Evolutionary conservation across 208 protist species (phyloP).

Genomic region (Jaenimonas drosophilae): DNA sequence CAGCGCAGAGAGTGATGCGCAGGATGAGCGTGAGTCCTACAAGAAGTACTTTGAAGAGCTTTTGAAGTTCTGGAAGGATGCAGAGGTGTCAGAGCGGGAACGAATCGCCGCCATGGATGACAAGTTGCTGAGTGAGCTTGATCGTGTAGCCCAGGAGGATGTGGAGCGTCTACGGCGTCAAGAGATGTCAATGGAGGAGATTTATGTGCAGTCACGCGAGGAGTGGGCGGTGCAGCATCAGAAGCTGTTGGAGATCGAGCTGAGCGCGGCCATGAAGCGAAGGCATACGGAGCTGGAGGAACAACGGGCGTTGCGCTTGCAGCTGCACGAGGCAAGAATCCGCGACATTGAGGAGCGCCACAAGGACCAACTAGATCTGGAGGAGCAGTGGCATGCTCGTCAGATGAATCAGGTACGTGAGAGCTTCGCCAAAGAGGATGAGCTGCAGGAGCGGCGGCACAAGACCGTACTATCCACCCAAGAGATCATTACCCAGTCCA

Average conservation of each 20-base stretch:
- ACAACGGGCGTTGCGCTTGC: conserved; percentile 29
- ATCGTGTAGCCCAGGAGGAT: conserved; percentile 56
- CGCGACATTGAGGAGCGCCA: conserved; percentile 44
- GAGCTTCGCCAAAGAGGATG: conserved; percentile 34
- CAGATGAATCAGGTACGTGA: conserved; percentile 52
- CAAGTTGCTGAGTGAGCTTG: conserved; percentile 45
- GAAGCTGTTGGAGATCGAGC: conserved; percentile 37
- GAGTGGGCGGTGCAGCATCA: conserved; percentile 60
- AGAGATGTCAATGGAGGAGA: conserved; percentile 58
- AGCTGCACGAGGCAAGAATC: conserved; percentile 55
- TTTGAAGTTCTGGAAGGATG: conserved; percentile 59
- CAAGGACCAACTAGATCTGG: conserved; percentile 28
- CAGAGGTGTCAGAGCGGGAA: conserved; percentile 51
- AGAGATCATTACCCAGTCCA: conserved; percentile 23
- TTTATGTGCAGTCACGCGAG: conserved; percentile 63
- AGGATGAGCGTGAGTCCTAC: conserved; percentile 50
- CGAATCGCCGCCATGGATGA: conserved; percentile 75
- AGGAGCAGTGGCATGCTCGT: conserved; percentile 46
- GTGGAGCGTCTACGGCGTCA: conserved; percentile 51
- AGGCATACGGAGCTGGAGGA: conserved; percentile 49
- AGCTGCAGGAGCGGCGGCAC: conserved; percentile 32
- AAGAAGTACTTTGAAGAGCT: conserved; percentile 46
- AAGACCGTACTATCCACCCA: conserved; percentile 23
- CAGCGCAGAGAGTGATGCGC: conserved; percentile 36
- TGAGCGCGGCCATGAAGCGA: conserved; percentile 34